Conservation (phyloP, 805 yeast genomes). For the Ascoidea tarda region DNA sequence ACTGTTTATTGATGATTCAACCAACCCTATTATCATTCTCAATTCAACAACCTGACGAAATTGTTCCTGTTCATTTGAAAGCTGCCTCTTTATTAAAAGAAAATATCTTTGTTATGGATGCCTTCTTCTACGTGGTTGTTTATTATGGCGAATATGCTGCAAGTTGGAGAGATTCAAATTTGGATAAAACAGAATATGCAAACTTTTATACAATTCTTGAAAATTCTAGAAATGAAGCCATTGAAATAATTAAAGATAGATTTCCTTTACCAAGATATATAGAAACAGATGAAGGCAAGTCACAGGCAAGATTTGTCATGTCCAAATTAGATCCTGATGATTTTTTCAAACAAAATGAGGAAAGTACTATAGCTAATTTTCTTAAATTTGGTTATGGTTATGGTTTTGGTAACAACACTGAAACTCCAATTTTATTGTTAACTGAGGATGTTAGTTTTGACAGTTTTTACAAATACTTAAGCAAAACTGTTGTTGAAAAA, state of each 20-base stretch:
- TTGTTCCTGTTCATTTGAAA: constrained; percentile 23
- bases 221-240: constrained; percentile 29
- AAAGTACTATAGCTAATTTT: too few species aligned
- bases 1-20: constrained; percentile 16
- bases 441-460: neutral
- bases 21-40: constrained; percentile 17
- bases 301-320: constrained; percentile 33
- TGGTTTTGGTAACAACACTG: neutral
- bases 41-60: constrained; percentile 25
- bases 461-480: constrained; percentile 2
- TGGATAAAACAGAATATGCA: constrained; percentile 24
- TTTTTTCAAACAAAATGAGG: neutral
- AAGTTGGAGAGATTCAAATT: constrained; percentile 28
- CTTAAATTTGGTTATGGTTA: neutral
- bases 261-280: constrained; percentile 32
- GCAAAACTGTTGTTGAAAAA: constrained; percentile 9
- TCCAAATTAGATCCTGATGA: constrained; percentile 28
- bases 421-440: neutral
- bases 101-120: constrained; percentile 15
- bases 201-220: constrained; percentile 26
- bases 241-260: constrained; percentile 25
- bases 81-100: constrained; percentile 6
- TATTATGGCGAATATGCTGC: constrained; percentile 11
- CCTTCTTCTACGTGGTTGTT: constrained; percentile 14
- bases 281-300: constrained; percentile 35